Conservation (phyloP, 192 early-diverging fungal genomes). For the Coemansia javaensis region DNA sequence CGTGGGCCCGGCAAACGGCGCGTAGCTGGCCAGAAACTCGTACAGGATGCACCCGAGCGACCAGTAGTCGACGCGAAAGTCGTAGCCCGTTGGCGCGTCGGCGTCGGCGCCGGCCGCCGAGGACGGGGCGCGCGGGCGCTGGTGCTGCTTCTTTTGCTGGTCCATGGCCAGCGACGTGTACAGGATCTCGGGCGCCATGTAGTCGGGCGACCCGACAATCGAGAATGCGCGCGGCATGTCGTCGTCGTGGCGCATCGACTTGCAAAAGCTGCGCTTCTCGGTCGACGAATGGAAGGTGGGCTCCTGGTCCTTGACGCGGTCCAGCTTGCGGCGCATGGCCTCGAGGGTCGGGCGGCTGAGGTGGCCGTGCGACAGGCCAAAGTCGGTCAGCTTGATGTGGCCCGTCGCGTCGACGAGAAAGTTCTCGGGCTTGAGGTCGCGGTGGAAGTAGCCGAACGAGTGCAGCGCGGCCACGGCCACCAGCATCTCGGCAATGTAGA, state of each 20-base stretch:
- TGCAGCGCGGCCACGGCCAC: constrained; percentile 78
- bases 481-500: constrained; percentile 86
- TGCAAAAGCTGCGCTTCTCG: constrained; percentile 47
- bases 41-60: constrained; percentile 71
- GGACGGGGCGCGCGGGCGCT: constrained; percentile 39
- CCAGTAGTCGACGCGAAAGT: constrained; percentile 72
- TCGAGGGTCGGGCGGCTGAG: constrained; percentile 50
- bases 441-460: constrained; percentile 82
- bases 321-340: constrained; percentile 48
- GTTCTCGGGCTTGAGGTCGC: constrained; percentile 91
- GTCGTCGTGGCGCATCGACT: constrained; percentile 50
- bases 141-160: constrained; percentile 40
- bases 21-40: constrained; percentile 69
- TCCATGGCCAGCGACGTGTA: constrained; percentile 49
- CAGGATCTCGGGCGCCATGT: constrained; percentile 91
- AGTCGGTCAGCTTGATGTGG: constrained; percentile 86
- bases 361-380: constrained; percentile 82
- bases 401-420: constrained; percentile 67
- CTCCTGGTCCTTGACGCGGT: constrained; percentile 53
- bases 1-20: constrained; percentile 65
- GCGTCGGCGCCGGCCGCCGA: too few species aligned
- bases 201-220: constrained; percentile 86
- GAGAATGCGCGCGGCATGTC: constrained; percentile 67
- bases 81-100: constrained; percentile 63
- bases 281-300: constrained; percentile 40